Conservation (phyloP, 495 filamentous ascomycete species). For the Talaromyces wortmannii region DNA sequence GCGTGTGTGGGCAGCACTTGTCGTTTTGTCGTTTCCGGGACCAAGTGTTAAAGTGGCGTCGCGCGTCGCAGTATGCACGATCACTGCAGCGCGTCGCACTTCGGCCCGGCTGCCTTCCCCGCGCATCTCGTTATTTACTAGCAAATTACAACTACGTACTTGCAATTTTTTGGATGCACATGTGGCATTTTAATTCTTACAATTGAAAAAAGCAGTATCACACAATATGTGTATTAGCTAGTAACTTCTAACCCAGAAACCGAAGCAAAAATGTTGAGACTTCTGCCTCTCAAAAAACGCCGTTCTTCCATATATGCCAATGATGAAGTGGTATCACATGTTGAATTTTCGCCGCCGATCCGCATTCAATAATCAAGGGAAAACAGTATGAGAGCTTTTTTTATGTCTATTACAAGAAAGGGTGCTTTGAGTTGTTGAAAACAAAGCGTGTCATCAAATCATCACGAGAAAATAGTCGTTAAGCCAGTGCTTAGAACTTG, state of each 20-base stretch:
- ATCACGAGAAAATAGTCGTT: constrained; percentile 2
- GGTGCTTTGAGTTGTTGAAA: constrained; percentile 56
- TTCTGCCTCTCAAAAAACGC: constrained; percentile 38
- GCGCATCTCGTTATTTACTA: no score
- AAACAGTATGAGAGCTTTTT: constrained; percentile 17
- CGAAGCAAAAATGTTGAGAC: constrained; percentile 29
- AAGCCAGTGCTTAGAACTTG: constrained; percentile 56
- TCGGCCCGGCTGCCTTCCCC: no score
- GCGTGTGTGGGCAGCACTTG: no score
- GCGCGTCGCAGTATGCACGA: not conserved
- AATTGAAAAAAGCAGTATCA: no score
- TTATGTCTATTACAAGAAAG: constrained; percentile 37
- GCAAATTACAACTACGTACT: no score
- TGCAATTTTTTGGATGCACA: no score
- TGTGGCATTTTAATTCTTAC: no score
- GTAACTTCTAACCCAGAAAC: not conserved
- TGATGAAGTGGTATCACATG: constrained; percentile 47
- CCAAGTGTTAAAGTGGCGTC: not conserved
- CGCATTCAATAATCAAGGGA: constrained; percentile 38
- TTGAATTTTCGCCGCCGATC: constrained; percentile 47
- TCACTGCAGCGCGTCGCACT: no score
- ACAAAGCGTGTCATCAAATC: constrained; percentile 51
- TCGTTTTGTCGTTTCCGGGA: not conserved
- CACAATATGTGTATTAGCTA: not conserved
- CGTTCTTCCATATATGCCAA: constrained; percentile 38